Evolutionary conservation across 306 rosid species (phyloP).

Genomic region (Casuarina equisetifolia): DNA sequence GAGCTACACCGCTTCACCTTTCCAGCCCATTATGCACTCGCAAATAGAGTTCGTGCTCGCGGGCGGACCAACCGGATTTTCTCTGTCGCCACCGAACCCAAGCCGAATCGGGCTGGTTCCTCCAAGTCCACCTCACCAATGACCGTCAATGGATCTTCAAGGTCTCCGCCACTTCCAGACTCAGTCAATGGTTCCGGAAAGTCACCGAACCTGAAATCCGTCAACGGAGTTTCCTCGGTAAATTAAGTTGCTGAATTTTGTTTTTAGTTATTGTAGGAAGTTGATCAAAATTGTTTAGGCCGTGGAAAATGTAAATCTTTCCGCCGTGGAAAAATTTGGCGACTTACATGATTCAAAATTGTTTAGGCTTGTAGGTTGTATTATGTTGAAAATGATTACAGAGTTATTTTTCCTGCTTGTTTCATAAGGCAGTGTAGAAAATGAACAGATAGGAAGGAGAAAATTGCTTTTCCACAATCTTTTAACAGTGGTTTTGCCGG

Average conservation of each 20-base stretch:
- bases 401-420: background rate
- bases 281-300: too few species aligned
- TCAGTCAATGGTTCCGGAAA: slow-evolving; percentile 56
- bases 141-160: slow-evolving; percentile 52
- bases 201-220: slow-evolving; percentile 43
- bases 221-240: slow-evolving; percentile 77
- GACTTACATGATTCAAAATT: background rate
- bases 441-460: background rate
- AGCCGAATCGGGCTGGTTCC: slow-evolving; percentile 42
- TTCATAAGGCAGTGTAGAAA: background rate
- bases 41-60: slow-evolving; percentile 35
- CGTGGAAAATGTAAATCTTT: background rate
- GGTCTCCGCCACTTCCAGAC: slow-evolving; percentile 38
- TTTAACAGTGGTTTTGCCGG: background rate
- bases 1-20: slow-evolving; percentile 44
- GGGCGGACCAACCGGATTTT: slow-evolving; percentile 47
- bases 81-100: slow-evolving; percentile 73
- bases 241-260: slow-evolving; percentile 15
- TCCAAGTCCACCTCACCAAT: slow-evolving; percentile 18
- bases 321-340: too few species aligned
- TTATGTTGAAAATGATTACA: background rate
- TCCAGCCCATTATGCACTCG: slow-evolving; percentile 29
- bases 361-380: background rate
- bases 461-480: background rate
- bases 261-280: background rate